Evolutionary conservation across 2,329 filamentous ascomycete species (phyloP), one percentile per base, ranked within the genome.

Genomic region (Rhinocladiella mackenziei): DNA sequence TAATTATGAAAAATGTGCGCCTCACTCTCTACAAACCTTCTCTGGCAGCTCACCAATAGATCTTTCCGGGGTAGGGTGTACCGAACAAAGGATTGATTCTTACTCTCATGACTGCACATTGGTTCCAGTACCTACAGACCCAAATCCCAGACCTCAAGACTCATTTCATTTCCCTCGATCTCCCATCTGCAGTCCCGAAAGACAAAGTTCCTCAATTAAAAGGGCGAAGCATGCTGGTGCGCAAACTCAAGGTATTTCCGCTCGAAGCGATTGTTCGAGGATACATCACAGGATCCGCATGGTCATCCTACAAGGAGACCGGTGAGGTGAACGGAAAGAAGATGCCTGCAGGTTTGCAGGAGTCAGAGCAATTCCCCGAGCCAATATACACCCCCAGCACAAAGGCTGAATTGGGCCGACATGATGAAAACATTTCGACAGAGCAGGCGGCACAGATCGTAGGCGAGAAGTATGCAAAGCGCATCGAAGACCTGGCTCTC

Each of bases 211-310:
- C 41, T 14, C 33, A 48, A 17, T 48, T 71, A 66, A 64, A 68
- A 11, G 65, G 76, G 26, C 81, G 88, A 48, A 81, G 77, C 62
- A 94, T 94, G 88, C 77, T 80, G 54, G 84, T 91, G 43, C 79
- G 81, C 50, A 80, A 79, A 53, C 74, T 88, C 45, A 77, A 81
- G 57, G 79, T 92, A 52, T 79, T 94, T 47, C 85, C 86, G 17
- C 74, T 94, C 51, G 86, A 91, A 67, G 84, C 81, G 31, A 91
- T 91, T 51, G 86, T 94, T n/a, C 81, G 88, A 45, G 89, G 89
- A 55, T 94, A 94, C 70, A 81, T 95, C 62, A 89, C 89, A 4
- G 89, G 89, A 31, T 85, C 81, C 33, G 88, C 86, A 0, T 94
- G 86, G 84, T 74, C 74, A 28, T 88, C 94, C 69, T 86, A 92